Evolutionary conservation across 306 rosid genomes (phyloP), one percentile per base, ranked within the genome.

Genomic region (Parietaria judaica): DNA sequence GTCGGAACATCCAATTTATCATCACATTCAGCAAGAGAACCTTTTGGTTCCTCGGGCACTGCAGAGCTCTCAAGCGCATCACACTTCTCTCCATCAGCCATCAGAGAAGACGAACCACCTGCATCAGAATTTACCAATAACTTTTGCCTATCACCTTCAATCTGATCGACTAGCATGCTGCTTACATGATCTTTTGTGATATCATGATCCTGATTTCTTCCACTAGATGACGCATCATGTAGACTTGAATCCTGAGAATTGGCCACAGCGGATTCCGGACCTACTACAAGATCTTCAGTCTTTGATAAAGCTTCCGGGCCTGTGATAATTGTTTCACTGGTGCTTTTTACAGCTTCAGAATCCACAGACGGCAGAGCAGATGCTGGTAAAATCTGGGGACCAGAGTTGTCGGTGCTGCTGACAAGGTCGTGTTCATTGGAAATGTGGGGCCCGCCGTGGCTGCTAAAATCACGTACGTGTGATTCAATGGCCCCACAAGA

Each of bases 131-230:
- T 60, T 60, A 10, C 38, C 8, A 51, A 60, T 60, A 41, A 58
- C 64, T 53, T 41, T 15, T 56, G 60, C 5, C 36, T 59, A 16
- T 48, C 71, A 68, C 64, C 59, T 64, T 54, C 66, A 41, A 76
- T 46, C 38, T 58, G 61, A 66, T 60, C 74, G 47, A 60, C 50
- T 41, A 76, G 74, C 84, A 54, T 72, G 35, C 47, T 53, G 59
- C 72, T 58, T 62, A 44, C 58, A 31, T 16, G 51, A 56, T 64
- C 77, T 65, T 60, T 67, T 54, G 43, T 37, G 57, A 57, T 23
- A 61, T 38, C 46, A 61, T 66, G 43, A 44, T 47, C 23, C 38
- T 58, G 14, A 37, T 59, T 69, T 13, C 61, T 64, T 36, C 39
- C n/a, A 12, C 7, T 63, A 34, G 71, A 63, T 35, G 55, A 61